Percentiles rank a stretch among this genome's conserved stretches.
phyloP scores from a whole-genome alignment of 805 yeast genomes.

The Candida wancherniae region DNA sequence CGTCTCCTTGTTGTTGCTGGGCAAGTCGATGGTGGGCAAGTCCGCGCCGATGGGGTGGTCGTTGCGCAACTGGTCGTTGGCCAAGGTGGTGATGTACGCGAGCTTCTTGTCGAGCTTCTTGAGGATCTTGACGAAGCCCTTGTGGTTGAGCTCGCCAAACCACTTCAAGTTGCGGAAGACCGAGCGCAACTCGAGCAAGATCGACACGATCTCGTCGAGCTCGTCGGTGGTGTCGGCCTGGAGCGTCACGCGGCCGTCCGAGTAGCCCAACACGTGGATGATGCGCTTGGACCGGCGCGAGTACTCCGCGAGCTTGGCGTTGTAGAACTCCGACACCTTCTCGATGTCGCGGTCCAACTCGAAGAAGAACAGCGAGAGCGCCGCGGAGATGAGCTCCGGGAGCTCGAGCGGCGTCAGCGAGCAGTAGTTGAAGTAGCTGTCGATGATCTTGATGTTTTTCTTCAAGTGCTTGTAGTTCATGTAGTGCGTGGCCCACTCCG shows the following conservation, averaged over 20 bases:
- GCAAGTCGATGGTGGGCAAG: constrained; percentile 17
- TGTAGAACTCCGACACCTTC: constrained; percentile 74
- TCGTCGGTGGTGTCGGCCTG: constrained; percentile 37
- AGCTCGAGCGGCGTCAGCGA: constrained; percentile 20
- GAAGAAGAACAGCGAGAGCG: constrained; percentile 65
- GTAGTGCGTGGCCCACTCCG: constrained; percentile 84
- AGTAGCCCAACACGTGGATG: constrained; percentile 31
- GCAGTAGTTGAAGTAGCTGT: constrained; percentile 34
- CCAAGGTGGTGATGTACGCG: constrained; percentile 20
- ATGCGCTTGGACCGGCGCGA: constrained; percentile 57
- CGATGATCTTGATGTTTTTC: constrained; percentile 67
- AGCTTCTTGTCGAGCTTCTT: constrained; percentile 85
- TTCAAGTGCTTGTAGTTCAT: constrained; percentile 83
- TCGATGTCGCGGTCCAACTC: constrained; percentile 78
- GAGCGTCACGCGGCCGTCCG: constrained; percentile 21
- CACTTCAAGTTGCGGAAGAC: constrained; percentile 81
- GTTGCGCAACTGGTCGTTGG: constrained; percentile 17
- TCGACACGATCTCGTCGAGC: constrained; percentile 39
- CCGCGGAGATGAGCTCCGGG: constrained; percentile 37
- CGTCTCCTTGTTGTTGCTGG: constrained; percentile 33
- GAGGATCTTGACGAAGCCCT: constrained; percentile 83
- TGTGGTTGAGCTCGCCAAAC: constrained; percentile 88
- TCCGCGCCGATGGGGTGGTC: constrained; percentile 5
- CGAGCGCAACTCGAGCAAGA: constrained; percentile 70
- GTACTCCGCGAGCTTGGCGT: constrained; percentile 68